Evolutionary conservation across 805 yeast genomes (phyloP).

Genomic region (Barnettozyma salicaria): DNA sequence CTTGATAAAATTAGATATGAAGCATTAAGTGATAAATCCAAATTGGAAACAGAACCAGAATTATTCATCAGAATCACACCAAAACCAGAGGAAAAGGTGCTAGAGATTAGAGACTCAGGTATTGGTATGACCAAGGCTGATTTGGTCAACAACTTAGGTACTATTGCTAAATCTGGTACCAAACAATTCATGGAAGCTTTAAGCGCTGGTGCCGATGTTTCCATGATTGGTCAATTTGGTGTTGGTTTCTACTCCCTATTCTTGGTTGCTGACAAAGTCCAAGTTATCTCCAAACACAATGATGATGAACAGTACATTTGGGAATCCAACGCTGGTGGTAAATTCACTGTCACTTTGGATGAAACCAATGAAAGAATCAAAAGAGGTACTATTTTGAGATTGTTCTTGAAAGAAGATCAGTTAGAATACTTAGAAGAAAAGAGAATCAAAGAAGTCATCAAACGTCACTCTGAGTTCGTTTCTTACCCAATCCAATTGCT

Average conservation of each 20-base stretch:
- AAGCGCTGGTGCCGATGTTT: constrained; percentile 98
- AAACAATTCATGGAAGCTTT: constrained; percentile 99
- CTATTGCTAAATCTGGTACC: constrained; percentile 99
- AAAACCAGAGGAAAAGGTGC: constrained; percentile 84
- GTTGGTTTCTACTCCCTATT: constrained; percentile 99
- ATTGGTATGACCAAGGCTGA: constrained; percentile 99
- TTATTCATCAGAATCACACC: constrained; percentile 97
- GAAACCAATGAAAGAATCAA: constrained; percentile 77
- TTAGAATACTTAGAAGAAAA: constrained; percentile 98
- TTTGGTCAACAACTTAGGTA: constrained; percentile 97
- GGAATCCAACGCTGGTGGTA: constrained; percentile 99
- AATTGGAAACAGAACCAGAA: constrained; percentile 92
- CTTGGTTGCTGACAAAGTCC: constrained; percentile 98
- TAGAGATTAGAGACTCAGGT: constrained; percentile 99
- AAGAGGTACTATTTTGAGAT: constrained; percentile 94
- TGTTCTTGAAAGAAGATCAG: constrained; percentile 98
- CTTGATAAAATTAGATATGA: constrained; percentile 97
- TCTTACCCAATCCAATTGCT: constrained; percentile 98
- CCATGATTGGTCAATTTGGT: constrained; percentile 99
- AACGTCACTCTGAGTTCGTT: constrained; percentile 99
- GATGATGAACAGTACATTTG: constrained; percentile 99
- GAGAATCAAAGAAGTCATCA: constrained; percentile 98
- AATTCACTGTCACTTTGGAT: constrained; percentile 92
- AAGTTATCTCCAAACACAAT: constrained; percentile 96
- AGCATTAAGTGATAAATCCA: constrained; percentile 86